Conservation (phyloP, 306 rosid genomes). For the Vachellia pachyceras region DNA sequence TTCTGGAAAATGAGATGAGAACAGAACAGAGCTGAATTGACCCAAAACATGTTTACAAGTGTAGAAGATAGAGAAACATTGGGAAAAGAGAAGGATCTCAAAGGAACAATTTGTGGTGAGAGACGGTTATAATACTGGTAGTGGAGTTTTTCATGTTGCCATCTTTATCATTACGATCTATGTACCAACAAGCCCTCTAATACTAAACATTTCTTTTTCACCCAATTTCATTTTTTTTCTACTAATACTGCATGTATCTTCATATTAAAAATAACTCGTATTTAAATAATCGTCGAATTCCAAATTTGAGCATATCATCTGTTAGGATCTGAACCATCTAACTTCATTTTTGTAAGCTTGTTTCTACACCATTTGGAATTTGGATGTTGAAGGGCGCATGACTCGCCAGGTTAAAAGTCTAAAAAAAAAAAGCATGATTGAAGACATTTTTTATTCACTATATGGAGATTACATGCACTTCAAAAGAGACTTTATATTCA, state of each 20-base stretch:
- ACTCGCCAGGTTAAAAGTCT: no score
- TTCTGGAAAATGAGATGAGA: conserved; percentile 40
- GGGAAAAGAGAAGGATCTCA: background rate
- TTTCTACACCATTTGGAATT: no score
- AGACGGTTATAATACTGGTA: background rate
- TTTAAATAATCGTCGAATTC: no score
- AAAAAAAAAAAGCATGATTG: background rate
- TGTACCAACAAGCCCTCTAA: background rate
- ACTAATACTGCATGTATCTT: no score
- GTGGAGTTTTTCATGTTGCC: background rate
- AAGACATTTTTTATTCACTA: background rate
- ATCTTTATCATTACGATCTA: background rate
- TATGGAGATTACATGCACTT: background rate
- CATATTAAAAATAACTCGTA: no score
- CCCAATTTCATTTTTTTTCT: no score
- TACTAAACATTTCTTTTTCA: background rate
- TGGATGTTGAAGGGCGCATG: background rate
- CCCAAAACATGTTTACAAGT: background rate
- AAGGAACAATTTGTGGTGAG: background rate
- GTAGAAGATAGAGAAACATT: background rate
- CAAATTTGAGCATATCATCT: no score
- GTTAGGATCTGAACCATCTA: no score
- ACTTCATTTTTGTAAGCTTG: no score
- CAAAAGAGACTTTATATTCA: background rate
- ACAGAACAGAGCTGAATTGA: conserved; percentile 28